Conservation (phyloP, 768 basidiomycete genomes). For the Mycena venus region DNA sequence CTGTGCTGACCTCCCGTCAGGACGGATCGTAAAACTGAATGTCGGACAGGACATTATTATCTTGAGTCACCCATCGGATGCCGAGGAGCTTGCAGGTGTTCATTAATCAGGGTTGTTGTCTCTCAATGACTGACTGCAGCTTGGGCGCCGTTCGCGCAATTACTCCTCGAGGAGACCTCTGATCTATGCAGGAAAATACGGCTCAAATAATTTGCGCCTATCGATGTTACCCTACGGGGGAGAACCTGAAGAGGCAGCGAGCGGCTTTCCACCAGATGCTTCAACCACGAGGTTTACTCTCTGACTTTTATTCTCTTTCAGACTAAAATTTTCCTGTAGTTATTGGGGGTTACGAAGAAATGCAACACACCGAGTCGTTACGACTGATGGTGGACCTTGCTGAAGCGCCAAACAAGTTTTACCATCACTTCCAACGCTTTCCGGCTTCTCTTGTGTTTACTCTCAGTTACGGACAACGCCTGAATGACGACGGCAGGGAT, state of each 20-base stretch:
- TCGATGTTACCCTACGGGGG: background rate
- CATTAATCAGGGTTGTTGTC: too few relatives aligned
- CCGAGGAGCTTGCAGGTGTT: too few relatives aligned
- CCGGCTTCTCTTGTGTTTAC: too few relatives aligned
- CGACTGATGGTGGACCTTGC: background rate
- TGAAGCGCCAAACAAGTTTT: background rate
- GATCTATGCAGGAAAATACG: background rate
- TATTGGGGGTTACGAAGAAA: background rate
- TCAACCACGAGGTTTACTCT: background rate
- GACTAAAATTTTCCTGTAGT: background rate
- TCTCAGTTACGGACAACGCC: background rate
- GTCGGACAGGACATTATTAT: slow-evolving; percentile 1
- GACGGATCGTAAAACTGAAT: background rate
- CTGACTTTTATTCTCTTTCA: background rate
- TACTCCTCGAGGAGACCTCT: too few relatives aligned
- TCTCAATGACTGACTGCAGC: too few relatives aligned
- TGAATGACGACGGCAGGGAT: background rate
- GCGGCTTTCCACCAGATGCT: slow-evolving; percentile 1
- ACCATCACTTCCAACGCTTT: too few relatives aligned
- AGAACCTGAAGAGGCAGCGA: background rate
- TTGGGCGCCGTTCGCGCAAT: too few relatives aligned
- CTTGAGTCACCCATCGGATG: background rate
- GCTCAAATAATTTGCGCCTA: background rate
- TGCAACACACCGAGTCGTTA: background rate
- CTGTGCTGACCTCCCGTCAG: background rate